Conservation (phyloP, 2,329 filamentous ascomycete species). For the Neonectria punicea region DNA sequence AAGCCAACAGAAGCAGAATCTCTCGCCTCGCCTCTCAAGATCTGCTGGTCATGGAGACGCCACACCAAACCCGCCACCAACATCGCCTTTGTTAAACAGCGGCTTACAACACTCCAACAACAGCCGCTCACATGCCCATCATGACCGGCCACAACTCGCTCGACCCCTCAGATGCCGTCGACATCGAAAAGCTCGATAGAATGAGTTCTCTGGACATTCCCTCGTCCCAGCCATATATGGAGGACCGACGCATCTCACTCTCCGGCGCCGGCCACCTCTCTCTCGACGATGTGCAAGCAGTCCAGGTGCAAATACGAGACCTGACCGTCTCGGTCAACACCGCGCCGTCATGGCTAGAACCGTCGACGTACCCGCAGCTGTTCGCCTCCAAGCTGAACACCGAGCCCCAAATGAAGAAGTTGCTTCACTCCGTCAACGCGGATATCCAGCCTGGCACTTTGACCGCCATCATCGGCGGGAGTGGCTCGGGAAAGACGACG, state of each 20-base stretch:
- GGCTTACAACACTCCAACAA: background rate
- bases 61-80: background rate
- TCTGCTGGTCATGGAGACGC: background rate
- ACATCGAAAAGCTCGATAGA: slow-evolving; percentile 48
- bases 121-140: background rate
- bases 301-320: slow-evolving; percentile 63
- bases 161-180: slow-evolving; percentile 18
- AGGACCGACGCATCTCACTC: slow-evolving; percentile 41
- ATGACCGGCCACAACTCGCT: slow-evolving; percentile 3
- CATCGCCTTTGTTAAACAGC: background rate
- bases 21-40: background rate
- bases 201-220: slow-evolving; percentile 48
- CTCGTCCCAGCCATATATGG: slow-evolving; percentile 25
- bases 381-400: slow-evolving; percentile 52
- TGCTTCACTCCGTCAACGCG: slow-evolving; percentile 72
- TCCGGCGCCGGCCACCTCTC: slow-evolving; percentile 52
- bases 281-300: slow-evolving; percentile 64
- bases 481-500: slow-evolving; percentile 78
- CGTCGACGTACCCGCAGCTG: slow-evolving; percentile 57
- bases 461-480: slow-evolving; percentile 80
- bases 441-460: slow-evolving; percentile 73
- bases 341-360: slow-evolving; percentile 63
- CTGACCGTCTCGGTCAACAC: slow-evolving; percentile 68
- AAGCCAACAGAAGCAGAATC: background rate
- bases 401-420: slow-evolving; percentile 55